A percentile compares a stretch with the other conserved stretches of the same genome.
Evolutionary conservation across 768 basidiomycete species (phyloP).

Genomic region (Leccinum disarticulatum): DNA sequence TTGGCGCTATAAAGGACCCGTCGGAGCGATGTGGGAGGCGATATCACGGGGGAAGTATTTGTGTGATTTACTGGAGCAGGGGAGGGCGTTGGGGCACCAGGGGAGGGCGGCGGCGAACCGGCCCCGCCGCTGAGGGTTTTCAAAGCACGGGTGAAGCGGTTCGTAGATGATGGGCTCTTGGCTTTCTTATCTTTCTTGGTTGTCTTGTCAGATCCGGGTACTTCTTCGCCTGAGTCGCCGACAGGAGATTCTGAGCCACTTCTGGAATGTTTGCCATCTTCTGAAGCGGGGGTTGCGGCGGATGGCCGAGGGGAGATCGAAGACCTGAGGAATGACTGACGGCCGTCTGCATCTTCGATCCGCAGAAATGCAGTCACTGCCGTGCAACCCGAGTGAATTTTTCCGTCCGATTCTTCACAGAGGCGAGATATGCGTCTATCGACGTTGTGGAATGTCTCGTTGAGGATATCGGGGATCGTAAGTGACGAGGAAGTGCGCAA

Average conservation of each 20-base stretch:
- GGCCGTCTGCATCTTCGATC: slow-evolving; percentile 77
- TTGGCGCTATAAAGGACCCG: slow-evolving; percentile 94
- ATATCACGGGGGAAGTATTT: slow-evolving; percentile 31
- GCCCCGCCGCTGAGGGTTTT: slow-evolving; percentile 45
- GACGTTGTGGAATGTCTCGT: slow-evolving; percentile 92
- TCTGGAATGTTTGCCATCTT: slow-evolving; percentile 30
- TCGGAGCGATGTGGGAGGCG: slow-evolving; percentile 50
- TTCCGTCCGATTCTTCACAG: slow-evolving; percentile 84
- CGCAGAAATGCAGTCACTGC: slow-evolving; percentile 95
- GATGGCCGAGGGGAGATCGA: slow-evolving; percentile 27
- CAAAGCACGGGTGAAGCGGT: slow-evolving; percentile 55
- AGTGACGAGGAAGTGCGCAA: slow-evolving; percentile 57
- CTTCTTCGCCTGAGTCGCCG: slow-evolving; percentile 43
- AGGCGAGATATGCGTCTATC: slow-evolving; percentile 81
- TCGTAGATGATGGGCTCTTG: slow-evolving; percentile 40
- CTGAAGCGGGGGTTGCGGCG: slow-evolving; percentile 33
- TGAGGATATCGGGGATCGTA: slow-evolving; percentile 84
- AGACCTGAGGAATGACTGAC: slow-evolving; percentile 61
- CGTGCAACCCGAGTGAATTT: slow-evolving; percentile 95
- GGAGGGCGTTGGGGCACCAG: slow-evolving; percentile 6
- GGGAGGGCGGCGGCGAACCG: slow-evolving; percentile 20
- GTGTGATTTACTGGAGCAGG: slow-evolving; percentile 33
- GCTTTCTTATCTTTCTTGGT: slow-evolving; percentile 43
- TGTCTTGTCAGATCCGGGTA: slow-evolving; percentile 33
- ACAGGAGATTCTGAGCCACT: slow-evolving; percentile 44